Evolutionary conservation across 345 rosid species (phyloP).

Genomic region (Zanthoxylum bungeanum): DNA sequence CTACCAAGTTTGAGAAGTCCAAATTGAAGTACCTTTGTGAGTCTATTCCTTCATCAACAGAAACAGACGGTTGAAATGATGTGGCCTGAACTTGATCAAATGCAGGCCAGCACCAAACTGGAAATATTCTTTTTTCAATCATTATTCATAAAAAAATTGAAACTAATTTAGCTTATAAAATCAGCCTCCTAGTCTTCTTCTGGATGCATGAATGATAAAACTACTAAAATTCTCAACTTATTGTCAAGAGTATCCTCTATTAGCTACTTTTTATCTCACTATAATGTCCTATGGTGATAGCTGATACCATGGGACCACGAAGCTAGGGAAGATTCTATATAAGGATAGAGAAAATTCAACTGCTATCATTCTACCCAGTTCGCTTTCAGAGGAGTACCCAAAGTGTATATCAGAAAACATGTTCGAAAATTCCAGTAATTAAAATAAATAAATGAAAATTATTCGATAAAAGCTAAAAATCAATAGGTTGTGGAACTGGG

Average conservation of each 20-base stretch:
- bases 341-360: background rate
- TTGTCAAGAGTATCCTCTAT: background rate
- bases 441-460: background rate
- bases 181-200: background rate
- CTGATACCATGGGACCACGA: slow-evolving; percentile 13
- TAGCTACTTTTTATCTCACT: background rate
- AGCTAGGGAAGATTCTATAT: background rate
- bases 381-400: background rate
- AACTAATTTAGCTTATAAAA: background rate
- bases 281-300: background rate
- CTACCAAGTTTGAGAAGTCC: background rate
- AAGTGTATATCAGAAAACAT: background rate
- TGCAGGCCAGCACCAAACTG: background rate
- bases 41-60: background rate
- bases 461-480: background rate
- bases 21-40: slow-evolving; percentile 9
- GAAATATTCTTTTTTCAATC: background rate
- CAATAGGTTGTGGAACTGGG: background rate
- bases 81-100: background rate
- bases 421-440: background rate
- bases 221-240: background rate
- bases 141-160: background rate
- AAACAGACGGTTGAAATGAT: slow-evolving; percentile 7
- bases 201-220: background rate
- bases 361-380: background rate